Percentiles rank a stretch among this genome's conserved stretches.
Conservation (phyloP, 352 stramenopile species). For the Pseudoperonospora humuli region DNA sequence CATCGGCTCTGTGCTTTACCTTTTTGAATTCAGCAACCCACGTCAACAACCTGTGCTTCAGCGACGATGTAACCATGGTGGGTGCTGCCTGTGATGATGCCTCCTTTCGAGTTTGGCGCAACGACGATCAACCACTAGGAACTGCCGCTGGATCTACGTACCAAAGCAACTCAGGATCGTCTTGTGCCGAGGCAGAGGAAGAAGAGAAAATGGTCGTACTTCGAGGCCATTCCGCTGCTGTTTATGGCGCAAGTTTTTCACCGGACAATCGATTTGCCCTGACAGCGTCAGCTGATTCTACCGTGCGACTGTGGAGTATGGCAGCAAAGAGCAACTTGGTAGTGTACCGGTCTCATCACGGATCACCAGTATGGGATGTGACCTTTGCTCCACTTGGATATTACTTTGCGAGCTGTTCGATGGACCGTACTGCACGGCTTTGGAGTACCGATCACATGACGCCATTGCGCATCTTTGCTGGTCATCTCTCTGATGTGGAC, state of each 20-base stretch:
- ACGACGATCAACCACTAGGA: conserved; percentile 68
- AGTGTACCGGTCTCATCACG: conserved; percentile 67
- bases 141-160: conserved; percentile 56
- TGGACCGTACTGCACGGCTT: conserved; percentile 89
- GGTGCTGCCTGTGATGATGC: conserved; percentile 62
- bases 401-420: conserved; percentile 93
- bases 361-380: conserved; percentile 89
- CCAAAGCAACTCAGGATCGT: conserved; percentile 28
- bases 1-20: conserved; percentile 71
- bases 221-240: conserved; percentile 67
- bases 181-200: conserved; percentile 44
- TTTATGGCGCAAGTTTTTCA: conserved; percentile 81
- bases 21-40: conserved; percentile 70
- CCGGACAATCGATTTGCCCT: conserved; percentile 83
- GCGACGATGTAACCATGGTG: conserved; percentile 67
- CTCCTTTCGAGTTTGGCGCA: conserved; percentile 76
- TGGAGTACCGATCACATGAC: conserved; percentile 90
- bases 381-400: conserved; percentile 87
- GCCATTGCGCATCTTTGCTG: conserved; percentile 89
- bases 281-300: conserved; percentile 73
- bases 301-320: conserved; percentile 80
- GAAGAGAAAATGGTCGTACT: conserved; percentile 65
- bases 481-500: conserved; percentile 89
- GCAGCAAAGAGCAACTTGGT: conserved; percentile 70
- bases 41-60: conserved; percentile 81